These are phyloP conservation scores for Centaurea solstitialis DNA, from an alignment of 129 eudicot genomes.

Conservation along the genomic window DNA sequence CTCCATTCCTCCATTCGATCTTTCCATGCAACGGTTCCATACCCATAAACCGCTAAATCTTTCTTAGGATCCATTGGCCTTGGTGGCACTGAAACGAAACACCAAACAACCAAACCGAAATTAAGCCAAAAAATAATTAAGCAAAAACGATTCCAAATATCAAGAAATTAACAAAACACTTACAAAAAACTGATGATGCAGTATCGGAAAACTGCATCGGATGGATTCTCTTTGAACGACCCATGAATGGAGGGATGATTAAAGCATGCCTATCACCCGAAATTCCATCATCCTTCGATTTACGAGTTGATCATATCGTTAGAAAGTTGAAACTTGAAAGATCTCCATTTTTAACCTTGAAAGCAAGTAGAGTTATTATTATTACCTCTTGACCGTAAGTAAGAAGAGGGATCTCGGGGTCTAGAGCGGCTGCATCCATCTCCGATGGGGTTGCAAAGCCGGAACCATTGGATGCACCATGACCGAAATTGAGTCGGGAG, in stretches of 20 bases:
- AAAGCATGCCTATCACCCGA: slow-evolving; percentile 28
- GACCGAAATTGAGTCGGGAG: slow-evolving; percentile 40
- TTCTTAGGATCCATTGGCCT: slow-evolving; percentile 64
- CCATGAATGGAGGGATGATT: slow-evolving; percentile 40
- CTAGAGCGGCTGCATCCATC: slow-evolving; percentile 26
- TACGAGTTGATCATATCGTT: background rate
- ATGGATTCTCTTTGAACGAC: slow-evolving; percentile 29
- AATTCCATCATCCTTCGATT: slow-evolving; percentile 33
- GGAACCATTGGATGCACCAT: slow-evolving; percentile 43
- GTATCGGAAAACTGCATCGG: slow-evolving; percentile 37
- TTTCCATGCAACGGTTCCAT: slow-evolving; percentile 74
- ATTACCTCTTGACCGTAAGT: slow-evolving; percentile 68
- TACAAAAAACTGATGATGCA: slow-evolving; percentile 69
- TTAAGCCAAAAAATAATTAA: background rate
- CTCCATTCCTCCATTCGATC: slow-evolving; percentile 66
- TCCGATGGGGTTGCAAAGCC: slow-evolving; percentile 50
- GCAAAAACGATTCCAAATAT: background rate
- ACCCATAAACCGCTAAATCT: slow-evolving; percentile 59
- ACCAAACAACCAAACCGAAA: background rate
- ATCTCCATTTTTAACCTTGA: slow-evolving; percentile 6
- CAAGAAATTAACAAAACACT: slow-evolving; percentile 21
- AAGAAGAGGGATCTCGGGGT: slow-evolving; percentile 55
- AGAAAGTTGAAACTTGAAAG: background rate
- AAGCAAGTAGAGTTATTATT: background rate
- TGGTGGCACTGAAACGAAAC: slow-evolving; percentile 48